Base-by-base conservation (phyloP, 2,329 filamentous ascomycete species). In the Ambrosiella cleistominuta region DNA sequence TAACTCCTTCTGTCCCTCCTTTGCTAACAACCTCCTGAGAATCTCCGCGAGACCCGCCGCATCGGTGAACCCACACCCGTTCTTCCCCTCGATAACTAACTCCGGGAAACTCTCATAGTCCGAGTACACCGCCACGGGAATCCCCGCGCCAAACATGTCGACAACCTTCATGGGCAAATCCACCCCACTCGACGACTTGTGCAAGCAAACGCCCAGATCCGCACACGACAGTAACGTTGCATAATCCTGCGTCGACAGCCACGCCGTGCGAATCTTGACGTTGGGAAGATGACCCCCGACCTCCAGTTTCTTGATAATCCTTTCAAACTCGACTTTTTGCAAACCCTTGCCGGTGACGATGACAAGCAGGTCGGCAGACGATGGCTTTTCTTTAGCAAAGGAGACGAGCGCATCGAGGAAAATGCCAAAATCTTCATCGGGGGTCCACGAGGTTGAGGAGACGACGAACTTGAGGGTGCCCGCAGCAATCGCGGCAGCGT, bases 121-220 rank as follows among this genome's bases (percentile, higher is more conserved):
- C 35, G 80, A 80, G 76, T 93, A 97, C 3, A 89, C 91, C 0
- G 85, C 83, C 0, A 98, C 93, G 0, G 93, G 93, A 36, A 98
- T 73, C 0, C 91, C 93, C 0, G 90, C 86, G 1, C 93, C 93
- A 68, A 98, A 97, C 90, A 98, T 96, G 68, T 98, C 93, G 12
- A 98, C 90, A 0, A 98, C 89, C 71, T 98, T 98, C 93, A 98
- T 98, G 0, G 93, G 93, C 17, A 98, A 74, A 69, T 98, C 93
- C 0, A 98, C 89, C 1, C 93, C 93, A 1, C 88, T 95, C 63
- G 86, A 94, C 12, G 89, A 96, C 63, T 82, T 95, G 71, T 98
- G 93, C 35, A 98, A 74, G 59, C 88, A 95, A 27, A 98, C 81
- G 8, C 93, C 93, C 0, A 98, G 74, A 65, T 96, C 91, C 2